Percentiles rank a stretch among this genome's conserved stretches.
Evolutionary conservation across 257 asterid genomes (phyloP).

Genomic region (Thymus mandschuricus): DNA sequence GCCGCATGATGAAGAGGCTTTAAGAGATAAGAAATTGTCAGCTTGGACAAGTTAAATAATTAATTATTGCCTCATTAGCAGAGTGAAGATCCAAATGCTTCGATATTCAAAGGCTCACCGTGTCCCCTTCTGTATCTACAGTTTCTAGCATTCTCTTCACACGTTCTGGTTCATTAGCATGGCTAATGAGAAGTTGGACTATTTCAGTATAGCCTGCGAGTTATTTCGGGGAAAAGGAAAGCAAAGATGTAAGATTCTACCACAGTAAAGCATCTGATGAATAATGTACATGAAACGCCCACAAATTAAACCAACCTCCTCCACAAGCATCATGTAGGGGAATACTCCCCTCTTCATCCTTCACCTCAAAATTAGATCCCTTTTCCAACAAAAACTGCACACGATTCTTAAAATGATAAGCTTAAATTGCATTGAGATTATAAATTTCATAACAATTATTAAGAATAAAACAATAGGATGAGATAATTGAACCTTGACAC

Average conservation of each 20-base stretch:
- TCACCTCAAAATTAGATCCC: constrained; percentile 70
- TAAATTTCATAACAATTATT: neutral
- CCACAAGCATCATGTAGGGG: constrained; percentile 96
- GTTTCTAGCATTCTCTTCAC: constrained; percentile 71
- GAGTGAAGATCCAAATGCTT: neutral
- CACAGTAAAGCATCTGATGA: neutral
- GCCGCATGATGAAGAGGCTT: constrained; percentile 97
- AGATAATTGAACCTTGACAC: constrained; percentile 63
- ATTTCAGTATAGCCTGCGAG: constrained; percentile 66
- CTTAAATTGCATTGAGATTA: neutral
- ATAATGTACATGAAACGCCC: neutral
- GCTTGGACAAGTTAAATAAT: neutral
- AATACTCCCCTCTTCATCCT: constrained; percentile 80
- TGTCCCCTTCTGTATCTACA: constrained; percentile 80
- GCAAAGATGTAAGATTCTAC: neutral
- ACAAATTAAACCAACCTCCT: constrained; percentile 52
- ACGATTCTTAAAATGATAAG: neutral
- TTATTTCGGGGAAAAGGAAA: constrained; percentile 6
- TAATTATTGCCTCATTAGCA: constrained; percentile 12
- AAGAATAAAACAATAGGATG: neutral
- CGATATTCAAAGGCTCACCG: constrained; percentile 51
- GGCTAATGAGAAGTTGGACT: constrained; percentile 54
- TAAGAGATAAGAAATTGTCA: constrained; percentile 23
- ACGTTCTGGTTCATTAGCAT: constrained; percentile 49
- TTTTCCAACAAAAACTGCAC: constrained; percentile 72